phyloP scores from a whole-genome alignment of 2,329 filamentous ascomycete species.

The Aureobasidium sp. region DNA sequence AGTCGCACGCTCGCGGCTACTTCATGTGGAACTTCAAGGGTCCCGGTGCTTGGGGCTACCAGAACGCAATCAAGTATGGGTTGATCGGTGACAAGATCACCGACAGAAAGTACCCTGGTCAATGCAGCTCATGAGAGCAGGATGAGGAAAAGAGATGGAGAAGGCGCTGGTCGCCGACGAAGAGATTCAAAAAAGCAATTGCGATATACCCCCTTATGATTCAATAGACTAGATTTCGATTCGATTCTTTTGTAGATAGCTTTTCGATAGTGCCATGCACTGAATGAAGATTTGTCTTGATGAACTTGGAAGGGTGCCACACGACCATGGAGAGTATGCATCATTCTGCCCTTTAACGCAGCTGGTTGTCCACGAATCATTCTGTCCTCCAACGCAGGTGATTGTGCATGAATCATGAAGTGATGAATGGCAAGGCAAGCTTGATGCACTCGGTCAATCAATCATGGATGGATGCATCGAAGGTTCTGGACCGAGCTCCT shows the following conservation, averaged over 20 bases:
- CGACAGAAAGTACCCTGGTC: constrained; percentile 24
- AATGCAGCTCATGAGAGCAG: constrained; percentile 20
- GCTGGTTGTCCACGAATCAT: too few species aligned
- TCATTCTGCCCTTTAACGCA: too few species aligned
- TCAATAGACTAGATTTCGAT: constrained; percentile 15
- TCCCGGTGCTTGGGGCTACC: constrained; percentile 38
- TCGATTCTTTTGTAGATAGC: constrained; percentile 14
- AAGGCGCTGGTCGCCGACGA: constrained; percentile 13
- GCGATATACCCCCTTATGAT: constrained; percentile 15
- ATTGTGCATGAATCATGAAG: too few species aligned
- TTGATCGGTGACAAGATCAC: constrained; percentile 35
- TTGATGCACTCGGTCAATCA: too few species aligned
- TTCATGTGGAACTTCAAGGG: constrained; percentile 41
- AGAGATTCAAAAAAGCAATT: background rate
- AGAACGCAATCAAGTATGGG: constrained; percentile 34
- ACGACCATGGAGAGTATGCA: too few species aligned
- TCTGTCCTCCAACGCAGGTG: too few species aligned
- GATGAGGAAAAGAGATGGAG: background rate
- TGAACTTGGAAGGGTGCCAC: too few species aligned
- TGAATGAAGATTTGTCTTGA: background rate
- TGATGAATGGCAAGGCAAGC: too few species aligned
- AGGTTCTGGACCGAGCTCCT: background rate
- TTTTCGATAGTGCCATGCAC: constrained; percentile 1
- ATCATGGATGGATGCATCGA: too few species aligned
- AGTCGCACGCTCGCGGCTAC: constrained; percentile 34